A percentile compares a stretch with the other conserved stretches of the same genome.
Evolutionary conservation across 208 protist genomes (phyloP).

Genomic region (Wallacemonas collosoma): DNA sequence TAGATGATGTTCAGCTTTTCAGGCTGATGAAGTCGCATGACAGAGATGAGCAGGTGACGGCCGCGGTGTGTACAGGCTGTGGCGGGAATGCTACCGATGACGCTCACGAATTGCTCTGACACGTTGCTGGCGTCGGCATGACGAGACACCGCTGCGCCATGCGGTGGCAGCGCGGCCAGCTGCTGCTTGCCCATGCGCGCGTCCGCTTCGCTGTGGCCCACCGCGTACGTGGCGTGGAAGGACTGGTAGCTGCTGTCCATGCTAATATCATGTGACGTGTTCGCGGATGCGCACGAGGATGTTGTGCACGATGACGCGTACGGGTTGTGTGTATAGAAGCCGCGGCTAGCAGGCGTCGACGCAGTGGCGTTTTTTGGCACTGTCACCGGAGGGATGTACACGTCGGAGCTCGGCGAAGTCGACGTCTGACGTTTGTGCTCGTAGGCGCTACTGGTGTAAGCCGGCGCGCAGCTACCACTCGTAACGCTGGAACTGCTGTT

Average conservation of each 20-base stretch:
- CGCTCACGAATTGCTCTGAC: conserved; percentile 45
- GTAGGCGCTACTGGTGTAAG: conserved; percentile 3
- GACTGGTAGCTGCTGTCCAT: conserved; percentile 34
- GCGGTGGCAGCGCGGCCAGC: background rate
- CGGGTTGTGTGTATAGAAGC: conserved; percentile 75
- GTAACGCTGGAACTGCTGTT: conserved; percentile 20
- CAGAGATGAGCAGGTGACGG: conserved; percentile 52
- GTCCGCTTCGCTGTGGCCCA: conserved; percentile 2
- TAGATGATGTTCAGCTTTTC: conserved; percentile 63
- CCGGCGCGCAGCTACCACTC: background rate
- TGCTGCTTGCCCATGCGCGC: background rate
- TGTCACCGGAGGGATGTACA: background rate
- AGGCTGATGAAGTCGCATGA: conserved; percentile 58
- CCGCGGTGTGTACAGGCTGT: conserved; percentile 57
- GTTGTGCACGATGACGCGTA: conserved; percentile 50
- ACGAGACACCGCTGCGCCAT: background rate
- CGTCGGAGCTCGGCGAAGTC: background rate
- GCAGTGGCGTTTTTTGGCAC: background rate
- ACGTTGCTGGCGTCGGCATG: conserved; percentile 30
- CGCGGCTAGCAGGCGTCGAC: background rate
- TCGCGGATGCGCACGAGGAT: conserved; percentile 14
- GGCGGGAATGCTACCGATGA: conserved; percentile 48
- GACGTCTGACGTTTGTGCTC: conserved; percentile 6
- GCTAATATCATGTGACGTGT: conserved; percentile 27
- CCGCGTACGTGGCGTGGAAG: conserved; percentile 19